Base-by-base conservation (phyloP, 177 flowering plant genomes). In the Vitis hybrid region DNA sequence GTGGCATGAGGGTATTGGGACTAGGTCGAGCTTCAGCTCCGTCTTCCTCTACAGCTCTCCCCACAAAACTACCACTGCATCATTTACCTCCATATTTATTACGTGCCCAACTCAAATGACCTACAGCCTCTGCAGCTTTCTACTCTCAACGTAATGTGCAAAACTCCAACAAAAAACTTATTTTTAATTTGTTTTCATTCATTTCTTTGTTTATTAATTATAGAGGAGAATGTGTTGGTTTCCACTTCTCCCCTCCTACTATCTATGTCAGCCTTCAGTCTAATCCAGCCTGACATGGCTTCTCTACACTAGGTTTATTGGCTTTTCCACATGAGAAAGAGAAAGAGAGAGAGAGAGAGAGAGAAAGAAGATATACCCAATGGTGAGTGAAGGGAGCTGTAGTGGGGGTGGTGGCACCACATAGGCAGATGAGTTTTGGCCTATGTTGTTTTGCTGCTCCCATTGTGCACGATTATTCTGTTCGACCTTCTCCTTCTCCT, bases 401-500 rank as follows among this genome's bases (percentile, higher is more conserved):
- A 52, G 76, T 32, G 26, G 64, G 10, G 72, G 60, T 21, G 70
- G 68, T 59, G 72, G 69, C 51, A 66, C 74, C 65, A 76, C 54
- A 67, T 74, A 70, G 55, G 77, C 40, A 10, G 83, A 56, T 57
- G 81, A 60, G 52, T 59, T 74, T 34, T 71, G 76, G 17, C 40
- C 71, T 21, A 57, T 55, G 56, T 55, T 60, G 70, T 48, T 72
- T 58, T 72, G 83, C 69, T 77, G 77, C 71, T 82, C 74, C 78
- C 50, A 19, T 5, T 80, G 77, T 52, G 60, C 65, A 52, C 52
- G 69, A 34, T 62, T 74, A 1, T 66, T 54, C 8, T 67, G 12
- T 60, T 40, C 45, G 45, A 64, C 52, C 63, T 77, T 81, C 73
- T 80, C 88, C 52, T 78, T 79, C 67, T 88, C 89, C 68, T 89